A percentile compares a stretch with the other conserved stretches of the same genome.
Conservation (phyloP, 768 basidiomycete species). For the Pulveroboletus sp. region DNA sequence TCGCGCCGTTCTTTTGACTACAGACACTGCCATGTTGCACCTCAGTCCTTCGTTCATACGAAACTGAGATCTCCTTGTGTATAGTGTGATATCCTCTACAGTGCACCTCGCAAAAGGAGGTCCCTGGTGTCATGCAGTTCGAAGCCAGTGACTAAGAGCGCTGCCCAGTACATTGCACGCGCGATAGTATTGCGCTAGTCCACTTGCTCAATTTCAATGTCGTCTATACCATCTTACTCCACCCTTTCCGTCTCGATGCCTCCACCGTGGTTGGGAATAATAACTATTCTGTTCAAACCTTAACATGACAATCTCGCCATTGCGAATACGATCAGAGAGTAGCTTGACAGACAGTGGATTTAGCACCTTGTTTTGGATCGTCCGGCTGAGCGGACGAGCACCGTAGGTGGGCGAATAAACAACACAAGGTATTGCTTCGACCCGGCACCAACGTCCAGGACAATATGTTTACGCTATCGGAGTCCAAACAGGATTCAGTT, state of each 20-base stretch:
- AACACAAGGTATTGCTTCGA: slow-evolving; percentile 70
- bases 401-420: slow-evolving; percentile 85
- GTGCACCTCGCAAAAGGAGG: too few species aligned
- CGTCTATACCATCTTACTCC: slow-evolving; percentile 61
- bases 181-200: slow-evolving; percentile 4
- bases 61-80: too few species aligned
- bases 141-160: too few species aligned
- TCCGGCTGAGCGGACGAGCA: slow-evolving; percentile 86
- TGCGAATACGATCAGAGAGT: slow-evolving; percentile 75
- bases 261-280: slow-evolving; percentile 81
- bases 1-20: too few species aligned
- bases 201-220: slow-evolving; percentile 26
- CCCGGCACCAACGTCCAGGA: slow-evolving; percentile 66
- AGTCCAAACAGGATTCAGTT: slow-evolving; percentile 25
- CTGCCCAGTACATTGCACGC: too few species aligned
- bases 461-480: slow-evolving; percentile 77
- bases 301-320: slow-evolving; percentile 73
- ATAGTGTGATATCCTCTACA: too few species aligned
- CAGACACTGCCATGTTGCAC: too few species aligned
- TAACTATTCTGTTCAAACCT: slow-evolving; percentile 72
- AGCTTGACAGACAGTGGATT: slow-evolving; percentile 86
- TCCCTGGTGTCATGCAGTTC: too few species aligned
- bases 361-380: slow-evolving; percentile 88
- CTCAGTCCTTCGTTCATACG: too few species aligned
- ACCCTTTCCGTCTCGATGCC: slow-evolving; percentile 38